A percentile compares a stretch with the other conserved stretches of the same genome.
These are phyloP conservation scores for Flueggea neowawraea DNA, from an alignment of 441 rosid species.

Conservation along the genomic window DNA sequence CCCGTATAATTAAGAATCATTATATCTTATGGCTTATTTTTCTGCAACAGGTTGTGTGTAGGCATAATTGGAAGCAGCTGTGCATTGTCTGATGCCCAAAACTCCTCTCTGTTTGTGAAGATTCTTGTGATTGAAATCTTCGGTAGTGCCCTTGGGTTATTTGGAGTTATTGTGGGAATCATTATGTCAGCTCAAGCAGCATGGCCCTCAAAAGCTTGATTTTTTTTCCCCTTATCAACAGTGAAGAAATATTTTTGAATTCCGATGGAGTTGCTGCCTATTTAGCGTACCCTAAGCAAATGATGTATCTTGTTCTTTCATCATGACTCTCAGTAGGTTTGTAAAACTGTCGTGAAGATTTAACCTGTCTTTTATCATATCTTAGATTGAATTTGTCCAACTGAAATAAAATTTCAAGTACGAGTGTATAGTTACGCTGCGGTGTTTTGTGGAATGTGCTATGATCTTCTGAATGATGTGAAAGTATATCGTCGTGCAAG, in stretches of 20 bases:
- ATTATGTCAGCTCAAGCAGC: slow-evolving; percentile 99
- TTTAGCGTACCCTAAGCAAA: slow-evolving; percentile 10
- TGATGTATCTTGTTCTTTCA: slow-evolving; percentile 17
- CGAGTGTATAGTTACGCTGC: neutral
- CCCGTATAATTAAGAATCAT: neutral
- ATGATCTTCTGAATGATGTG: no score
- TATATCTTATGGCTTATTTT: slow-evolving; percentile 8
- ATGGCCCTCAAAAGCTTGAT: slow-evolving; percentile 54
- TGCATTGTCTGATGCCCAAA: slow-evolving; percentile 95
- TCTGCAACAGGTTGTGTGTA: slow-evolving; percentile 68
- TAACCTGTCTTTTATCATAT: slow-evolving; percentile 8
- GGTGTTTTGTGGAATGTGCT: no score
- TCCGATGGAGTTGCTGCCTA: slow-evolving; percentile 4
- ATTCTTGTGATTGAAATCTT: slow-evolving; percentile 98
- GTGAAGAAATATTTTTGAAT: no score
- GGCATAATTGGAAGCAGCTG: slow-evolving; percentile 99
- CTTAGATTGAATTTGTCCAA: slow-evolving; percentile 15
- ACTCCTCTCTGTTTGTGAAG: slow-evolving; percentile 94
- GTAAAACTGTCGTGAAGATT: slow-evolving; percentile 1
- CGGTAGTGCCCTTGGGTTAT: slow-evolving; percentile 96
- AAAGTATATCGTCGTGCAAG: no score
- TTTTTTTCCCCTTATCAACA: slow-evolving; percentile 1
- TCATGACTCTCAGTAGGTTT: neutral
- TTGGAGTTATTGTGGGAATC: slow-evolving; percentile 96
- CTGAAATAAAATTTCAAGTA: neutral